These are phyloP conservation scores for Yarrowia galli DNA, from an alignment of 1,139 yeast genomes.

Conservation along the genomic window DNA sequence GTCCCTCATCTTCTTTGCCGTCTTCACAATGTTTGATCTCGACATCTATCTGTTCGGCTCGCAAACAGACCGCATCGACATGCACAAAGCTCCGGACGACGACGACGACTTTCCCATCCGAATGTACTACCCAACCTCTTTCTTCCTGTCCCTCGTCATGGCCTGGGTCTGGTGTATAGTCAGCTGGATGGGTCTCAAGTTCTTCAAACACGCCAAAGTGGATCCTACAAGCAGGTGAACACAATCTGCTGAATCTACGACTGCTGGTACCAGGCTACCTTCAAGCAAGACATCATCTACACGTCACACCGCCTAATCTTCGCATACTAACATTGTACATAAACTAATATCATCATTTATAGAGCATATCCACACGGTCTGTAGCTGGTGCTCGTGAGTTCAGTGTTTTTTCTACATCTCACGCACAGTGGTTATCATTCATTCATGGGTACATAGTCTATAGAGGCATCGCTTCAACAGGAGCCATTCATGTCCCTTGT, in stretches of 20 bases:
- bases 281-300: background rate
- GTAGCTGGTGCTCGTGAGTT: background rate
- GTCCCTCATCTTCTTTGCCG: conserved; percentile 24
- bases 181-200: conserved; percentile 80
- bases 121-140: conserved; percentile 59
- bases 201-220: conserved; percentile 75
- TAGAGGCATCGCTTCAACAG: background rate
- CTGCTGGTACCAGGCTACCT: no score
- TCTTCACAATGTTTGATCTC: conserved; percentile 30
- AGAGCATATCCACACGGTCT: background rate
- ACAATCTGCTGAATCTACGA: no score
- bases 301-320: background rate
- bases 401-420: no score
- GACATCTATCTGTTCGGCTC: conserved; percentile 23
- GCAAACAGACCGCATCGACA: background rate
- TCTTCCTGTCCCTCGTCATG: conserved; percentile 62
- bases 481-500: background rate
- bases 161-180: conserved; percentile 79
- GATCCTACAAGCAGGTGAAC: conserved; percentile 48
- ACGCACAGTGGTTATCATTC: background rate
- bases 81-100: conserved; percentile 43
- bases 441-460: background rate
- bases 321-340: conserved; percentile 32
- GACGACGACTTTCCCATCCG: conserved; percentile 52
- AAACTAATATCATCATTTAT: conserved; percentile 9